These are phyloP conservation scores for Suhomyces maxii DNA, from an alignment of 1,139 yeast species.

Conservation along the genomic window DNA sequence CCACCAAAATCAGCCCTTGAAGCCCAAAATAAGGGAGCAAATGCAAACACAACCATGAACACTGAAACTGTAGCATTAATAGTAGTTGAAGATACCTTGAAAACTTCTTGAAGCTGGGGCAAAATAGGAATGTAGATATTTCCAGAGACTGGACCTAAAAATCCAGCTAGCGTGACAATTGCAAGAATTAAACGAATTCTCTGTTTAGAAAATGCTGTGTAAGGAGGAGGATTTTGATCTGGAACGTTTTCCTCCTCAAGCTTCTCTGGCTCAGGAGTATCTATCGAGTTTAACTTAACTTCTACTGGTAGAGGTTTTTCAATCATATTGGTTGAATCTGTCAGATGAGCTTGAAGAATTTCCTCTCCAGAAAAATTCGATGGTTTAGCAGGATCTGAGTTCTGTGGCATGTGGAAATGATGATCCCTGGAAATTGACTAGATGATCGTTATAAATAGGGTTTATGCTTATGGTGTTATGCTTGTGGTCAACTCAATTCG, in stretches of 20 bases:
- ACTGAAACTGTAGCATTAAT: conserved; percentile 63
- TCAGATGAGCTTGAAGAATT: neutral
- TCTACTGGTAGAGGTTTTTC: neutral
- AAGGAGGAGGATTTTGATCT: conserved; percentile 2
- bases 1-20: conserved; percentile 60
- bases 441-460: neutral
- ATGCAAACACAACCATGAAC: conserved; percentile 56
- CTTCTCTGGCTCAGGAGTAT: neutral
- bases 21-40: conserved; percentile 59
- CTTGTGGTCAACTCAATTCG: neutral
- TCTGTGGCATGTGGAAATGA: neutral
- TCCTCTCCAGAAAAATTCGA: no score
- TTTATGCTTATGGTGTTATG: neutral
- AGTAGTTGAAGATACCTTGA: conserved; percentile 41
- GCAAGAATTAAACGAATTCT: conserved; percentile 28
- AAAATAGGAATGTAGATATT: conserved; percentile 59
- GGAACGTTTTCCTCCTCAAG: neutral
- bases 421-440: neutral
- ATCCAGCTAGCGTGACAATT: conserved; percentile 50
- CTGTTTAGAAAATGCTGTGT: conserved; percentile 13
- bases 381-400: no score
- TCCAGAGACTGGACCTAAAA: conserved; percentile 60
- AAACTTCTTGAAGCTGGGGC: conserved; percentile 45
- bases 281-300: neutral
- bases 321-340: neutral